These are phyloP conservation scores for Blepharisma japonicum DNA, from an alignment of 73 alveolate species.

Conservation along the genomic window DNA sequence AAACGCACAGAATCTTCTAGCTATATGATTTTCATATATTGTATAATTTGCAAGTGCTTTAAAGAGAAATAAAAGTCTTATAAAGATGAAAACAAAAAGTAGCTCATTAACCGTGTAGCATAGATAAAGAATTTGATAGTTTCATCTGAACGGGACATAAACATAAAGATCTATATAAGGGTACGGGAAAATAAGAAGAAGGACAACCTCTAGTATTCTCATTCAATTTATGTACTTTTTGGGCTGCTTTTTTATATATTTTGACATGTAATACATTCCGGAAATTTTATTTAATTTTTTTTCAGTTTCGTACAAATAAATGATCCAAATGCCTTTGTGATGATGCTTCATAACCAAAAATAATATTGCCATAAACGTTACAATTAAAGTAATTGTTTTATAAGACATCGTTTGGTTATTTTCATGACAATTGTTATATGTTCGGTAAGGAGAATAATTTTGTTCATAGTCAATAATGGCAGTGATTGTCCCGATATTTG, in stretches of 20 bases:
- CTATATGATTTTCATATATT: conserved; percentile 13
- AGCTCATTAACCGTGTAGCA: conserved; percentile 21
- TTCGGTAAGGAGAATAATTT: not conserved
- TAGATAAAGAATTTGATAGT: not conserved
- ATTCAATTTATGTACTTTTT: not conserved
- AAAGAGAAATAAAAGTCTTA: conserved; percentile 14
- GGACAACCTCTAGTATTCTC: not conserved
- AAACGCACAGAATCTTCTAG: not conserved
- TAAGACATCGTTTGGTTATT: no score
- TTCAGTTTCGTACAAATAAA: not conserved
- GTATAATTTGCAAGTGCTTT: conserved; percentile 21
- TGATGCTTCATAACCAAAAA: not conserved
- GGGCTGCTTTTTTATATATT: no score
- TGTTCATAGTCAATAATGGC: conserved; percentile 22
- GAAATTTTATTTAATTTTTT: no score
- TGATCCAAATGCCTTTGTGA: not conserved
- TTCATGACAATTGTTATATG: not conserved
- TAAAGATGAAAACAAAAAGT: not conserved
- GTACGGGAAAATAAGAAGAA: conserved; percentile 5
- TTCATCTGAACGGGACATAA: not conserved
- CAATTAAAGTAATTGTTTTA: no score
- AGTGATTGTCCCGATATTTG: not conserved
- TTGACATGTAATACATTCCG: no score
- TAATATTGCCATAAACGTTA: not conserved
- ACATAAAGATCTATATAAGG: not conserved